Base-by-base conservation (phyloP, 2,329 filamentous ascomycete genomes). In the Penicillium sp. region DNA sequence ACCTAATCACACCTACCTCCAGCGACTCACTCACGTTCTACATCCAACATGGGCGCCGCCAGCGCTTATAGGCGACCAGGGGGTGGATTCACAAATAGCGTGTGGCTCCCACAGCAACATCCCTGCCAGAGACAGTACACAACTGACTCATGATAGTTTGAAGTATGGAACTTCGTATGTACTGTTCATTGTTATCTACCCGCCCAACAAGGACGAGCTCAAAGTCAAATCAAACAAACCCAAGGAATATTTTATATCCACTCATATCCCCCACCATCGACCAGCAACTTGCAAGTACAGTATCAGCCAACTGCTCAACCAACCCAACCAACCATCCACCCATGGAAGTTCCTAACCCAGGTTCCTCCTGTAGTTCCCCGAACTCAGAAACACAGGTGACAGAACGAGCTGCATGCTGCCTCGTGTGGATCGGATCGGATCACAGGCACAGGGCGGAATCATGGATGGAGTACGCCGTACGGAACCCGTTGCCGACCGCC, bases 11-110 rank as follows among this genome's bases (percentile, higher is more conserved):
- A 51, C 47, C n/a, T 10, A n/a, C n/a, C 35, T 51, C 28, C 55
- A 59, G 50, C 50, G 53, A 62, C 56, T 62, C 56, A 56, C 38
- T 47, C 58, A 59, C 59, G 49, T 55, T 62, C 37, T 30, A 38
- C 42, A 58, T 63, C 61, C 61, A 68, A 66, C 60, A 61, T 51
- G 64, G 65, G 65, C 62, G 62, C 59, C 24, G 53, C 49, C 44
- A 55, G 64, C 67, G 67, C 67, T 69, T 69, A 69, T 62, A 58
- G 50, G 45, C 30, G 59, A 40, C 24, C 37, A 55, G 56, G 45
- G 57, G 63, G 54, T 51, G 10, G 49, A n/a, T 51, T 35, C 49
- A 10, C 49, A 51, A 51, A 35, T 35, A 51, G 30, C 3, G 30
- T 19, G 49, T 51, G 30, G 49, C 30, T 35, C 28, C 26, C 49